Conservation (phyloP, 441 rosid genomes). For the Eruca vesicaria region DNA sequence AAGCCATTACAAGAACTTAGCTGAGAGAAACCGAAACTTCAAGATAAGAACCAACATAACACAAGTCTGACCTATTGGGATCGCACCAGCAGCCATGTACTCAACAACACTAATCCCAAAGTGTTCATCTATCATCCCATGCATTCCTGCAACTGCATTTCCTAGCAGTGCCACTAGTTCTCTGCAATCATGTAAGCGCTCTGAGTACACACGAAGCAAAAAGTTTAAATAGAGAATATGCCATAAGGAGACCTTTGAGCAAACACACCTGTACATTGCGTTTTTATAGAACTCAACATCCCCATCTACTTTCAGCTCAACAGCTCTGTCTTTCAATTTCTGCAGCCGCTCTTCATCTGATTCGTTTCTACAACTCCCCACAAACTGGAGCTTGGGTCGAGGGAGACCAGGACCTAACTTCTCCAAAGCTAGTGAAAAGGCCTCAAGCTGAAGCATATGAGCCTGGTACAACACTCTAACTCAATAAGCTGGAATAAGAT, state of each 20-base stretch:
- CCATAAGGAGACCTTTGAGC: conserved; percentile 1
- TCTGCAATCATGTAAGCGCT: conserved; percentile 43
- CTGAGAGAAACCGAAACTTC: neutral
- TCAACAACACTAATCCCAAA: conserved; percentile 92
- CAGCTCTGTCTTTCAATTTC: conserved; percentile 68
- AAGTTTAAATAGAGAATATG: neutral
- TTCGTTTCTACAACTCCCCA: conserved; percentile 89
- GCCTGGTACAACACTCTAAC: conserved; percentile 57
- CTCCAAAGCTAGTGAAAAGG: conserved; percentile 59
- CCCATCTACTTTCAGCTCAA: conserved; percentile 56
- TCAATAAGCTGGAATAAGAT: conserved; percentile 23
- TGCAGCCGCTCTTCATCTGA: conserved; percentile 81
- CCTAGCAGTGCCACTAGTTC: conserved; percentile 71
- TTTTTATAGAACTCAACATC: conserved; percentile 79
- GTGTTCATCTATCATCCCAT: conserved; percentile 93
- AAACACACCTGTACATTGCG: conserved; percentile 69
- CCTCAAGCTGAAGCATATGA: conserved; percentile 87
- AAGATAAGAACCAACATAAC: neutral
- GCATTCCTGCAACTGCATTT: conserved; percentile 74
- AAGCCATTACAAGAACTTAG: neutral
- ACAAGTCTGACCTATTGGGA: conserved; percentile 68
- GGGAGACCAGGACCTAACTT: conserved; percentile 52
- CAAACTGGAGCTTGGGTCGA: conserved; percentile 81
- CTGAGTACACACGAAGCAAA: neutral
- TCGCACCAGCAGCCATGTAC: conserved; percentile 94